These are phyloP conservation scores for Tylopilus subfusipes DNA, from an alignment of 768 basidiomycete genomes.

Conservation along the genomic window DNA sequence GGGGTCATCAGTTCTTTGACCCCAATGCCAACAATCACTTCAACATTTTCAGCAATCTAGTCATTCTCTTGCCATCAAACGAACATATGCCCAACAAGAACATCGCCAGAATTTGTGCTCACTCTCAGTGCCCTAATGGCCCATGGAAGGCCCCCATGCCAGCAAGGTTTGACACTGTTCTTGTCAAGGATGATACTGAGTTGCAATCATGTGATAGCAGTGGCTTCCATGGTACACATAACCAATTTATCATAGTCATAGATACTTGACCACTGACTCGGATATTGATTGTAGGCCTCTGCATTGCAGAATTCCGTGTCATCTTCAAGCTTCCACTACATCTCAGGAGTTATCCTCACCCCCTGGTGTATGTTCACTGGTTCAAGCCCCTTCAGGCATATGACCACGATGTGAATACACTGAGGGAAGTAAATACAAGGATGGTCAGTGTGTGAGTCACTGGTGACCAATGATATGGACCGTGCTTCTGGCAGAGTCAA, in stretches of 20 bases:
- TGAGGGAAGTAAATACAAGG: too few species aligned
- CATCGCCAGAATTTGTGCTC: background rate
- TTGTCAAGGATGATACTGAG: background rate
- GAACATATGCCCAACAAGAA: background rate
- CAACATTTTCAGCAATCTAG: background rate
- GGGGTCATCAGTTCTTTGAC: background rate
- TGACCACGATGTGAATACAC: background rate
- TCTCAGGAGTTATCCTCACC: constrained; percentile 9
- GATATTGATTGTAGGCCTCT: background rate
- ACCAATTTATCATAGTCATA: too few species aligned
- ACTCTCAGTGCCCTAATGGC: background rate
- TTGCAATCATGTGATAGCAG: too few species aligned
- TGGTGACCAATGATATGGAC: too few species aligned
- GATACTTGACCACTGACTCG: too few species aligned
- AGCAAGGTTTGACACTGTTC: background rate
- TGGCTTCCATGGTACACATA: too few species aligned
- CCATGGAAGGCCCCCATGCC: background rate
- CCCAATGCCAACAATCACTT: background rate
- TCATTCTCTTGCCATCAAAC: background rate
- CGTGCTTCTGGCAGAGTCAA: too few species aligned
- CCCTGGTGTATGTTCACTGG: constrained; percentile 18
- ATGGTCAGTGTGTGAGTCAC: too few species aligned
- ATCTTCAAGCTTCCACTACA: constrained; percentile 26
- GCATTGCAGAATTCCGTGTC: constrained; percentile 23
- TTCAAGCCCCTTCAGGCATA: background rate